Evolutionary conservation across 2,329 filamentous ascomycete genomes (phyloP), one percentile per base, ranked within the genome.

Genomic region (Colletotrichum aenigma): DNA sequence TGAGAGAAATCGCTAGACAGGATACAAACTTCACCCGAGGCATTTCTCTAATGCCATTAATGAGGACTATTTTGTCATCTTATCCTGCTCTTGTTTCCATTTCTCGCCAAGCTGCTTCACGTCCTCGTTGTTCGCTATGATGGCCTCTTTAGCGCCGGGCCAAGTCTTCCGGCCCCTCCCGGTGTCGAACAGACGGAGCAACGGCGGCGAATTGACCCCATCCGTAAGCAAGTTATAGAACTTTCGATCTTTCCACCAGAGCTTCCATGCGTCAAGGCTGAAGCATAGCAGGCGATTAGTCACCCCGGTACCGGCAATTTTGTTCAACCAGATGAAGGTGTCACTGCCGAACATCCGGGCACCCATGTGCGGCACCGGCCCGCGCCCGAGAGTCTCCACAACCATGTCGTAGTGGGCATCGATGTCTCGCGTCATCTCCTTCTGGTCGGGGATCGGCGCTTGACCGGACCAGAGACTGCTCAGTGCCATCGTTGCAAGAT

Each of bases 241-340:
- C 73, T 82, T 82, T 38, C 82, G 81, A 69, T 88, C 84, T 13
- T 76, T 80, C 80, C 83, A 84, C 86, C 86, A 88, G 36, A 88
- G 83, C 76, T 81, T 81, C 87, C 87, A 88, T 5, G 83, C 85
- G 24, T 82, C 80, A 80, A 79, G 82, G 5, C 82, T 83, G 78
- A 84, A 87, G 15, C 83, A 84, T 3, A 77, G 81, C 6, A 88
- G 78, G 7, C 83, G 81, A 61, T 87, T 84, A 55, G 77, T 80
- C 28, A 88, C 81, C 6, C 86, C 84, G 3, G 86, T 87, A 2
- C 87, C 87, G 0, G 86, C 87, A 12, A 84, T 82, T 38, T 81
- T 78, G 78, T 89, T 85, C 65, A 88, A 78, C 78, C 84, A 88
- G 7, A 79, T 73, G 65, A 81, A 82, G n/a, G 79, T 81, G 16